These are phyloP conservation scores for Leishmania lainsoni DNA, from an alignment of 208 protist genomes.

Conservation along the genomic window DNA sequence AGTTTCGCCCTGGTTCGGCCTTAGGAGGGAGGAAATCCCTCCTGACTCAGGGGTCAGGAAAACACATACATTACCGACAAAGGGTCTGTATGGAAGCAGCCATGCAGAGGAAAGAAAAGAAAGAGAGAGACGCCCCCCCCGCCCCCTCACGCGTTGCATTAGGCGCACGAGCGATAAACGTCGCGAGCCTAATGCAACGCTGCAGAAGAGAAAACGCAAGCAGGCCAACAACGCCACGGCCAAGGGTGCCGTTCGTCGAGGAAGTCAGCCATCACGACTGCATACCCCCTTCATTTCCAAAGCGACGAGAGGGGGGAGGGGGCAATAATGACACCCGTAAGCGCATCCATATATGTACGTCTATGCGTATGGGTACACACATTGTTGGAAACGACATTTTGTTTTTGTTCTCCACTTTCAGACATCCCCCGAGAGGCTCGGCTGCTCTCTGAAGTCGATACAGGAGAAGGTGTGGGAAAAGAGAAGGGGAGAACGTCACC, in stretches of 20 bases:
- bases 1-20: neutral
- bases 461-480: neutral
- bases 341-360: neutral
- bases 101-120: neutral
- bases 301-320: neutral
- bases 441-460: neutral
- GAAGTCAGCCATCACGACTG: neutral
- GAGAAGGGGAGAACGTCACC: neutral
- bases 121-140: too few relatives aligned
- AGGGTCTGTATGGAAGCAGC: neutral
- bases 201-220: neutral
- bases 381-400: neutral
- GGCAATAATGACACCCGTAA: neutral
- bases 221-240: neutral
- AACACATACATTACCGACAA: neutral
- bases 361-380: neutral
- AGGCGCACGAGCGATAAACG: neutral
- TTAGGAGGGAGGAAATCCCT: neutral
- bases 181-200: neutral
- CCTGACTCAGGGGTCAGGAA: neutral
- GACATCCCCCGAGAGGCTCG: neutral
- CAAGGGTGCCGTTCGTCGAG: neutral
- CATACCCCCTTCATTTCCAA: neutral
- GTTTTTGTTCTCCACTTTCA: neutral
- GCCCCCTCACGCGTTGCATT: neutral